Conservation (phyloP, 1,139 yeast genomes). For the Scheffersomyces lignicola region DNA sequence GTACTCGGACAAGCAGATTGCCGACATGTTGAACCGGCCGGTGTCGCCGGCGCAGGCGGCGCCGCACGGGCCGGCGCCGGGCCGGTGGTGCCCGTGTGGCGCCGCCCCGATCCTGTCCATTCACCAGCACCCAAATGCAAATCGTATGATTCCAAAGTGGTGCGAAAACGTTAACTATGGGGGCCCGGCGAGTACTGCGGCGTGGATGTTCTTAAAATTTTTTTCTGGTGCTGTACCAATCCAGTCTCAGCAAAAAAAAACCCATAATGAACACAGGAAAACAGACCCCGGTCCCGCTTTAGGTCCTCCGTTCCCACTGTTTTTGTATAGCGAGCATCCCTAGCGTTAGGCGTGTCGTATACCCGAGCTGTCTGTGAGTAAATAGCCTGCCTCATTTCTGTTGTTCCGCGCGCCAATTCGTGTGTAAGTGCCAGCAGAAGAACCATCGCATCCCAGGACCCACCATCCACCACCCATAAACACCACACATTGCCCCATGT, state of each 20-base stretch:
- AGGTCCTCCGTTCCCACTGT: background rate
- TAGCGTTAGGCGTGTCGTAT: background rate
- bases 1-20: background rate
- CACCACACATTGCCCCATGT: conserved; percentile 36
- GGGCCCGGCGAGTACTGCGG: background rate
- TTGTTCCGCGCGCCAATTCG: background rate
- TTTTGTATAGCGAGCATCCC: background rate
- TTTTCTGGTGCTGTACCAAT: background rate
- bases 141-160: conserved; percentile 4
- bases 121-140: background rate
- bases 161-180: background rate
- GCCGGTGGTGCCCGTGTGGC: too few species aligned
- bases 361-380: background rate
- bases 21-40: background rate
- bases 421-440: background rate
- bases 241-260: conserved; percentile 3
- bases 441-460: background rate
- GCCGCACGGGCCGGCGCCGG: too few species aligned
- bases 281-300: background rate
- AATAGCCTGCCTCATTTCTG: background rate
- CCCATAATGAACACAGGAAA: background rate
- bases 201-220: background rate
- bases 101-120: background rate
- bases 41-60: too few species aligned
- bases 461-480: background rate